phyloP scores from a whole-genome alignment of 768 basidiomycete genomes.

The Lentinus brumalis region DNA sequence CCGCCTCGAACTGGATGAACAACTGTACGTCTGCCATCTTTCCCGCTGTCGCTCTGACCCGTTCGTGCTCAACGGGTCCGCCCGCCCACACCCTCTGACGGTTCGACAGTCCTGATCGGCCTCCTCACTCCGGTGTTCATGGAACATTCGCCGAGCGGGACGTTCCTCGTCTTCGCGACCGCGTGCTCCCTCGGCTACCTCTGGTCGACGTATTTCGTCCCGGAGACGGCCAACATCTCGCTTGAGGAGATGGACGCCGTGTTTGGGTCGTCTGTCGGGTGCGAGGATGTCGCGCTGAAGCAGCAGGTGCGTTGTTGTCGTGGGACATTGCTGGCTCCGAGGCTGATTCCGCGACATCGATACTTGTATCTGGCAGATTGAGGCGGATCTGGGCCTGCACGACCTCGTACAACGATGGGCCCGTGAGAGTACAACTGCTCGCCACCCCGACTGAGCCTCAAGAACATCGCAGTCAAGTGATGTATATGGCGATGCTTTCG shows the following conservation, averaged over 20 bases:
- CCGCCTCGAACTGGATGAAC: slow-evolving; percentile 85
- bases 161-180: slow-evolving; percentile 67
- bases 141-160: slow-evolving; percentile 62
- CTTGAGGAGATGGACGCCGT: slow-evolving; percentile 76
- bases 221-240: slow-evolving; percentile 77
- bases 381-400: slow-evolving; percentile 54
- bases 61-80: not conserved
- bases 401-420: slow-evolving; percentile 41
- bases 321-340: not conserved
- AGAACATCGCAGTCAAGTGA: too few species aligned
- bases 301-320: slow-evolving; percentile 43
- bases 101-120: slow-evolving; percentile 67
- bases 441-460: not conserved
- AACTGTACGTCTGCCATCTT: slow-evolving; percentile 48
- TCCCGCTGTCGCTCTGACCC: not conserved
- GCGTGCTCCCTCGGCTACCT: slow-evolving; percentile 69
- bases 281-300: slow-evolving; percentile 53
- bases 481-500: too few species aligned
- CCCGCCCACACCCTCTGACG: not conserved
- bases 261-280: slow-evolving; percentile 60
- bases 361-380: slow-evolving; percentile 44
- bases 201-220: slow-evolving; percentile 70
- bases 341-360: not conserved
- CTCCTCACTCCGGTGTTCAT: slow-evolving; percentile 70
- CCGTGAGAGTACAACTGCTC: not conserved